A percentile compares a stretch with the other conserved stretches of the same genome.
Evolutionary conservation across 2,329 filamentous ascomycete species (phyloP).

Genomic region (Mariannaea elegans): DNA sequence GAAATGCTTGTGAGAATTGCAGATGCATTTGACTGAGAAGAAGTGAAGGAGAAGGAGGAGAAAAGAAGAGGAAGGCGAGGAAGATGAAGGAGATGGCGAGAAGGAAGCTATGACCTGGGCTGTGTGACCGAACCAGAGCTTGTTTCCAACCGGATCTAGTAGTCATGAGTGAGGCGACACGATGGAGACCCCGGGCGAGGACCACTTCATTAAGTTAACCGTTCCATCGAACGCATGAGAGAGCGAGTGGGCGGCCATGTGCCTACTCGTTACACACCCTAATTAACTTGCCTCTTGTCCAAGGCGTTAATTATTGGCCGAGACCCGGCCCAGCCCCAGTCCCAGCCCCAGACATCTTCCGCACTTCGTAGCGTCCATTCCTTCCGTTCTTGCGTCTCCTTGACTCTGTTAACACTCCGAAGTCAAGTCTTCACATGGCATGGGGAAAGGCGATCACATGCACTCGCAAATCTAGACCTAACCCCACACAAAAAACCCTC

Average conservation of each 20-base stretch:
- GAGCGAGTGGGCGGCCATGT: background rate
- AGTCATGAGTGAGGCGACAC: conserved; percentile 3
- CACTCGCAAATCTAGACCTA: conserved; percentile 18
- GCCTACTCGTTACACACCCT: background rate
- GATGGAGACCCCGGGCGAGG: background rate
- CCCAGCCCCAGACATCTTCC: too few species aligned
- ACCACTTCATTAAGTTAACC: background rate
- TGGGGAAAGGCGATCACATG: conserved; percentile 16
- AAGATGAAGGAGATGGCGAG: conserved; percentile 1
- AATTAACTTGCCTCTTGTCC: too few species aligned
- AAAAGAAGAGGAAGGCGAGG: background rate
- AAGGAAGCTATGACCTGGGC: conserved; percentile 9
- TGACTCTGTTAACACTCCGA: too few species aligned
- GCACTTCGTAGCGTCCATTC: too few species aligned
- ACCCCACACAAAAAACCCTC: conserved; percentile 11
- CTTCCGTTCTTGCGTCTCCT: too few species aligned
- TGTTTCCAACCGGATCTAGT: background rate
- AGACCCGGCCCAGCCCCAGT: background rate
- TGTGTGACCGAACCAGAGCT: too few species aligned
- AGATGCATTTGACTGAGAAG: conserved; percentile 4
- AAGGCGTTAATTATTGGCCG: too few species aligned
- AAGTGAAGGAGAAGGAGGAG: conserved; percentile 5
- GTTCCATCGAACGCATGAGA: conserved; percentile 4
- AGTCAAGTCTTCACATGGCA: too few species aligned
- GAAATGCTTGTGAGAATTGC: background rate